A percentile compares a stretch with the other conserved stretches of the same genome.
Evolutionary conservation across 345 rosid genomes (phyloP).

Genomic region (Camelina hispida): DNA sequence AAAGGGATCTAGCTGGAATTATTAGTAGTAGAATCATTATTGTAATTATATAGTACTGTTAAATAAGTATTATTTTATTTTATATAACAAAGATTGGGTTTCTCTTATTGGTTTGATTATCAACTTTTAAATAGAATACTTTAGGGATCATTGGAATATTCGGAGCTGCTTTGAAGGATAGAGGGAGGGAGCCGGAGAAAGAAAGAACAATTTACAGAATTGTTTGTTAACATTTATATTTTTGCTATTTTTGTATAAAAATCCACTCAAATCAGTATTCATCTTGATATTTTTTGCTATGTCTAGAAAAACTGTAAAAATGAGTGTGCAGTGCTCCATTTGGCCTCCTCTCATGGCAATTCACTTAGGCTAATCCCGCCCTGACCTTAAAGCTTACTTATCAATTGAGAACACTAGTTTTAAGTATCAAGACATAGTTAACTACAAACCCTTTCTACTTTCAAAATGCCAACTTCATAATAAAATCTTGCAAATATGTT

Average conservation of each 20-base stretch:
- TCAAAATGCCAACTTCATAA: no score
- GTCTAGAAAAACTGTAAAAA: no score
- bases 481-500: background rate
- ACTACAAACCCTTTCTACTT: background rate
- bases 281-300: background rate
- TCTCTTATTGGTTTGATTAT: constrained; percentile 27
- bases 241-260: background rate
- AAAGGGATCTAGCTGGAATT: constrained; percentile 38
- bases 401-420: background rate
- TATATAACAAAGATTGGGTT: background rate
- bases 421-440: background rate
- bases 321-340: background rate
- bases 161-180: background rate
- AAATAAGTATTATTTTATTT: background rate
- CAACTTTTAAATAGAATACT: constrained; percentile 20
- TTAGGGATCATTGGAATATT: constrained; percentile 32
- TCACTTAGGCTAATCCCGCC: background rate
- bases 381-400: background rate
- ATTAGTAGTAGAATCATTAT: constrained; percentile 16
- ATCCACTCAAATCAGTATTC: background rate
- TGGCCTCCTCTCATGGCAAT: background rate
- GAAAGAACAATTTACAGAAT: background rate
- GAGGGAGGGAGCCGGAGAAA: constrained; percentile 1
- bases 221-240: background rate
- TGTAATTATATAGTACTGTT: background rate